Conservation (phyloP, 2,329 filamentous ascomycete genomes). For the Aspergillus carbonarius region DNA sequence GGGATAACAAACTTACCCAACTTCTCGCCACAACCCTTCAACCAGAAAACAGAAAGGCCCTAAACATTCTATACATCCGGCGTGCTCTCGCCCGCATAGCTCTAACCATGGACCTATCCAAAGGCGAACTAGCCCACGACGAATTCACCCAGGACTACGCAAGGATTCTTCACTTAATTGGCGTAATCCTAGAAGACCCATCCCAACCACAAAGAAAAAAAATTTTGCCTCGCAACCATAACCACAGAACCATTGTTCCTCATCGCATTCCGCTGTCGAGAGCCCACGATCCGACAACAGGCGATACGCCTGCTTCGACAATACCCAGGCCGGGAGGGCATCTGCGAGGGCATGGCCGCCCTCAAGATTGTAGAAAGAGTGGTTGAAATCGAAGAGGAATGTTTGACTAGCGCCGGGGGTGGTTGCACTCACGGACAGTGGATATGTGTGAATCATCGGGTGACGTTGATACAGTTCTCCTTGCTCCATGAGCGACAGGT, state of each 20-base stretch:
- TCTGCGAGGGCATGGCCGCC: slow-evolving; percentile 1
- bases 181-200: not conserved
- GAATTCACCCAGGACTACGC: not conserved
- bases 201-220: not conserved
- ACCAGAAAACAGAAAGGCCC: not conserved
- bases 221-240: not conserved
- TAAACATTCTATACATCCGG: not conserved
- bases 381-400: not conserved
- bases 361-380: not conserved
- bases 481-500: not conserved
- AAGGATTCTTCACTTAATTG: not conserved
- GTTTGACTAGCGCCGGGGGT: not conserved
- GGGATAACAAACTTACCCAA: not conserved
- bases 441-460: slow-evolving; percentile 1
- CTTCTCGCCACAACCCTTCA: not conserved
- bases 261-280: not conserved
- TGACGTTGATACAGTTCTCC: not conserved
- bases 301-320: not conserved
- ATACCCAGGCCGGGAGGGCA: slow-evolving; percentile 2
- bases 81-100: not conserved
- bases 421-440: not conserved
- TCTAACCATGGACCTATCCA: not conserved
- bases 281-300: not conserved
- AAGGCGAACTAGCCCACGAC: slow-evolving; percentile 6
- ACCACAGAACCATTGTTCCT: slow-evolving; percentile 1